Evolutionary conservation across 139 green algal genomes (phyloP).

Genomic region (Chlorella sp.): DNA sequence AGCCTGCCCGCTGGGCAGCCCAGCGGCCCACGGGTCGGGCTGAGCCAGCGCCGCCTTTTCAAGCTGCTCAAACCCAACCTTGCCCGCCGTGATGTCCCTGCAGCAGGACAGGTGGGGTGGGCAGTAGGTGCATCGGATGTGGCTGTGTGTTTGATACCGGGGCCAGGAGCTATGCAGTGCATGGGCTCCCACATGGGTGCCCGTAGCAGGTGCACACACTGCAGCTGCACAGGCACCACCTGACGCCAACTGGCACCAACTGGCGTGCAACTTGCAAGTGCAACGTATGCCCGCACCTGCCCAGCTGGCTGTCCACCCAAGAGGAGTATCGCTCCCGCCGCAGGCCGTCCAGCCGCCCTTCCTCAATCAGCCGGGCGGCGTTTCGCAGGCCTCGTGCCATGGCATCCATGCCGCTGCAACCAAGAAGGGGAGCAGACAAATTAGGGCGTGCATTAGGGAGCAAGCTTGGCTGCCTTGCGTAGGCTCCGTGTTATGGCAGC

Average conservation of each 20-base stretch:
- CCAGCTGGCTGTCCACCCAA: slow-evolving; percentile 18
- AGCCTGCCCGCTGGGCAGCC: slow-evolving; percentile 36
- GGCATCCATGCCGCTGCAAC: slow-evolving; percentile 65
- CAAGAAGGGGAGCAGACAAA: no score
- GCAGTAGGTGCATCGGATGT: neutral
- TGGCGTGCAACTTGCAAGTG: no score
- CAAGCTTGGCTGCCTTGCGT: no score
- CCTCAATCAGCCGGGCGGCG: slow-evolving; percentile 59
- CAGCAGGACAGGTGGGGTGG: neutral
- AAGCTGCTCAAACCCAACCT: slow-evolving; percentile 50
- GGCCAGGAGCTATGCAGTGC: neutral
- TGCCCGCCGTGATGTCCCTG: slow-evolving; percentile 46
- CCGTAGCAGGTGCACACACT: neutral
- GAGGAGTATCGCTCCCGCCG: slow-evolving; percentile 31
- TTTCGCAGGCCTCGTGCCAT: slow-evolving; percentile 72
- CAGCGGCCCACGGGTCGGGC: slow-evolving; percentile 27
- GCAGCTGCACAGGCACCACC: no score
- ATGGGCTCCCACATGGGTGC: neutral
- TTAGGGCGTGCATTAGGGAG: no score
- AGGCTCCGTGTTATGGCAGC: no score
- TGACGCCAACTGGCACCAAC: no score
- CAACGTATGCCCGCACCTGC: neutral
- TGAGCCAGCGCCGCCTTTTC: slow-evolving; percentile 40
- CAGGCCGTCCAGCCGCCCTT: slow-evolving; percentile 34
- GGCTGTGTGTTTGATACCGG: neutral